Base-by-base conservation (phyloP, 2,329 filamentous ascomycete genomes). In the Biscogniauxia marginata region DNA sequence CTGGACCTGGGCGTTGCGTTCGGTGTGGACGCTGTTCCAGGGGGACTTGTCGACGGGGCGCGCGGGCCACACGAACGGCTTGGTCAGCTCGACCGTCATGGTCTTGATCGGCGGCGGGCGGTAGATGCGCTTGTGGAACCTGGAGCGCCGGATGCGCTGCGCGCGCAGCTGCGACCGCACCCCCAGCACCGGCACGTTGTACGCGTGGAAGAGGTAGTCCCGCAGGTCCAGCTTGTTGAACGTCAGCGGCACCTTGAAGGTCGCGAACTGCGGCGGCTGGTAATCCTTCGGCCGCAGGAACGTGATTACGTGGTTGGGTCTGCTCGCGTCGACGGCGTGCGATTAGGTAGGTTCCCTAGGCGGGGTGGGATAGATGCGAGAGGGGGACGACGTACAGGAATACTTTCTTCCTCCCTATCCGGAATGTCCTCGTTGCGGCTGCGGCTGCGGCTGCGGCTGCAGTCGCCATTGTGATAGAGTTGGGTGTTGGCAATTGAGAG, bases 171-270 rank as follows among this genome's bases (percentile, higher is more conserved):
- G 93, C 52, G 90, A 92, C 59, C 93, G 89, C 60, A 98, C 86
- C 63, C 80, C 80, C 52, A 84, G 77, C 53, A 88, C 84, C 62
- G 87, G 82, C 59, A 98, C 87, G 58, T 83, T 81, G 80, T 99
- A 99, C 46, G 84, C 84, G 73, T 96, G 87, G 78, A 85, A 90
- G 60, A 99, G 87, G 79, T 98, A 99, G 78, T 97, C 93, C 74
- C 92, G 90, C 45, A 99, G 78, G 73, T 99, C 95, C 74, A 98
- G 88, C 78, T 99, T 99, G 81, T 91, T 96, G 81, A 97, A 92
- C 67, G 84, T 86, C 66, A 98, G 83, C 9, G 95, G 95, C 25
- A 97, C 93, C 68, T 88, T 82, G 84, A 99, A 99, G 67, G 87
- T 88, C 61, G 93, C 95, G 72, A 90, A 91, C 72, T 86, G 88